Base-by-base conservation (phyloP, 371 early-diverging fungal genomes). In the Syncephalastrum racemosum region DNA sequence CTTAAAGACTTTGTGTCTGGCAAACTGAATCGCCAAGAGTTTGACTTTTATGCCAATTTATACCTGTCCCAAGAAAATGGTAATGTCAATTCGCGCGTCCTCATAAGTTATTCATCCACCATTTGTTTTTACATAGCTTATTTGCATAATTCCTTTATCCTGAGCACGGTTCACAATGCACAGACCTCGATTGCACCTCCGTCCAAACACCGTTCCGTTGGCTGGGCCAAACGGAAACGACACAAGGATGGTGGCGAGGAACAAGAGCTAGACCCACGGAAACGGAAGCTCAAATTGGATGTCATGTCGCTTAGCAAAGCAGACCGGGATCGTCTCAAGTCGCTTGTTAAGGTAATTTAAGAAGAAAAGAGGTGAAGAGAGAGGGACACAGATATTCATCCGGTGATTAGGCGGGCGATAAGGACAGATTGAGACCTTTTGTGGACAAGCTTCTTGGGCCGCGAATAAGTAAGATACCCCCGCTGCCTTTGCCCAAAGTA, bases 61-160 rank as follows among this genome's bases (percentile, higher is more conserved):
- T 85, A 87, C 50, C 68, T 87, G 27, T 79, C 83, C 14, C 75
- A 81, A 63, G 72, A 86, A 53, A 76, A 89, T 59, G 81, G 86
- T 82, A 79, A 13, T 13, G 6, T 15, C n/a, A 31, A 16, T 24
- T 10, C 0, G 2, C 36, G 36, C 36, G 36, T 31, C 12, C 31
- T 31, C 10, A 10, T 12, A 10, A 31, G 36, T 8, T 1, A 43
- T 48, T 46, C 27, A 16, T 19, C 18, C 40, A 15, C 39, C 16
- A 59, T 25, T 27, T 45, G 6, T 18, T 36, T 12, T 41, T 45
- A 54, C 14, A 40, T 53, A 88, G 91, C 89, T 0, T 67, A 76
- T 16, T 74, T 91, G 36, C 92, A 92, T 66, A 92, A 92, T 64
- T 81, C 86, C 27, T 89, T 92, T 62, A 90, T 92, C 46, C 66